Base-by-base conservation (phyloP, 2,329 filamentous ascomycete species). In the Xylariaceae sp. region DNA sequence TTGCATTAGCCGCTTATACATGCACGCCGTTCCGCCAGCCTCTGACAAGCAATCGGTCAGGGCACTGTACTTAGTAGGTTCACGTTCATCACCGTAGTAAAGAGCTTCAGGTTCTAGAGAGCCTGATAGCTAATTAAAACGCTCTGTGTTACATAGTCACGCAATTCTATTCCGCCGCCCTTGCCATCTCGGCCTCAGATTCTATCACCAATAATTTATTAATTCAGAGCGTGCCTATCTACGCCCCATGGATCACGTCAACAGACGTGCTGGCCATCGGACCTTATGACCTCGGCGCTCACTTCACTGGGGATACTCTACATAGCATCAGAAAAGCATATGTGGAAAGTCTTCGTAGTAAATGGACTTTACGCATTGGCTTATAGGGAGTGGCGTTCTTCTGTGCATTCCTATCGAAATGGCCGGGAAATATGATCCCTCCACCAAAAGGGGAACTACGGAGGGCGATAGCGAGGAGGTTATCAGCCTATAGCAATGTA, bases 201-300 rank as follows among this genome's bases (percentile, higher is more conserved):
- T 23, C 56, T 15, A 56, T 58, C 10, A 53, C 35, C 2, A 58
- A 58, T 26, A 58, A 58, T 41, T 4, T 56, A 6, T 23, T 56
- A 6, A 15, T 58, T 0, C 35, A 53, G 23, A 56, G 37, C 13
- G 23, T 58, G 10, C 35, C 56, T 3, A 8, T 18, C 6, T 53
- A 53, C 18, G 56, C 49, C 6, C 53, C 56, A 1, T 29, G n/a
- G 2, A 32, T 30, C 5, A 29, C 33, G 5, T 6, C 40, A 6
- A 30, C 24, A 5, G 27, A 56, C 9, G 45, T 58, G 8, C 20
- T 58, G 4, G n/a, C 37, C 8, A 42, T 58, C 13, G 56, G 56
- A 3, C 45, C 56, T 3, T 50, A 44, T 15, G 56, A 48, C 11
- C 44, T 58, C 6, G 7, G 27, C 2, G 15, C 41, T 18, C 27